A percentile compares a stretch with the other conserved stretches of the same genome.
These are phyloP conservation scores for Termitomyces sp. DNA, from an alignment of 768 basidiomycete genomes.

Conservation along the genomic window DNA sequence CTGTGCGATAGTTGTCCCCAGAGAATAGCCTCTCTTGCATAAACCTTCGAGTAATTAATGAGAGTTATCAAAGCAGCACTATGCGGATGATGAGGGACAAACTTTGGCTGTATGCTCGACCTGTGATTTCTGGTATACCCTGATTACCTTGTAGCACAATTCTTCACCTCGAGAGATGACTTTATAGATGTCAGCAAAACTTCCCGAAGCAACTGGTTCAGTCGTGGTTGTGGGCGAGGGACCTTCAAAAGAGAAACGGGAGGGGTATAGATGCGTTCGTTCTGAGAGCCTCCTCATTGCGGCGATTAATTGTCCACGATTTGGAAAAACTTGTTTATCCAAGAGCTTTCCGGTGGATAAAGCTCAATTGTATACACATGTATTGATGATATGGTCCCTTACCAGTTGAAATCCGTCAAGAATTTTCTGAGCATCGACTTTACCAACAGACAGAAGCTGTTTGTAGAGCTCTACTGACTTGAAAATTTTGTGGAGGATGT, in stretches of 20 bases:
- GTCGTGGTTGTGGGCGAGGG: background rate
- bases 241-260: background rate
- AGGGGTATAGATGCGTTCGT: slow-evolving; percentile 1
- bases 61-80: background rate
- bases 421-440: background rate
- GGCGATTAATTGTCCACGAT: slow-evolving; percentile 1
- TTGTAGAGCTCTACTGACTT: background rate
- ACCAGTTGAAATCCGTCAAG: slow-evolving; percentile 6
- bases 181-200: slow-evolving; percentile 6
- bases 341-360: background rate
- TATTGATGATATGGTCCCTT: background rate
- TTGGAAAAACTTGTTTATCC: background rate
- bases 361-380: background rate
- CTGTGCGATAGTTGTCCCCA: background rate
- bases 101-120: slow-evolving; percentile 3
- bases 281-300: slow-evolving; percentile 8
- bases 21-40: slow-evolving; percentile 4
- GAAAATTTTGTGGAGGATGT: background rate
- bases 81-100: background rate
- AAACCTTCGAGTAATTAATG: background rate
- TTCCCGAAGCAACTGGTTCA: background rate
- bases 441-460: background rate
- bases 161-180: background rate
- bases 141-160: slow-evolving; percentile 2
- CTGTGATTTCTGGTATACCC: background rate